These are phyloP conservation scores for Microcyclospora tardicrescens DNA, from an alignment of 2,329 filamentous ascomycete species.

Conservation along the genomic window DNA sequence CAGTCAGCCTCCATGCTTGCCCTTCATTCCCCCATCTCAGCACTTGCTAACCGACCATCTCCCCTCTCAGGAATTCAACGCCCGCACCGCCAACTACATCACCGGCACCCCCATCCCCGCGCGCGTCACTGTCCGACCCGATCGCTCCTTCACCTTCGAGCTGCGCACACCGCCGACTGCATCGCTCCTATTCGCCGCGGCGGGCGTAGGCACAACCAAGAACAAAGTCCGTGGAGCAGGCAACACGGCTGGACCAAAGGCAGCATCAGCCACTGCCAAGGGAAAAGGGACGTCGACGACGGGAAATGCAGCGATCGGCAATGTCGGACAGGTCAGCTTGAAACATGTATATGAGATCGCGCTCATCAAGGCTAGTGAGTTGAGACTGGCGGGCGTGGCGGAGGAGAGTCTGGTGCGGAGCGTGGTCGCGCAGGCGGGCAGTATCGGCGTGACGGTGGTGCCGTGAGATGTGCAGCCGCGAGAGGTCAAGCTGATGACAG, in stretches of 20 bases:
- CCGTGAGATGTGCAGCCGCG: conserved; percentile 20
- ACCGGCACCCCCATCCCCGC: conserved; percentile 79
- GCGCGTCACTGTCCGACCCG: conserved; percentile 79
- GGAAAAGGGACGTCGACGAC: conserved; percentile 23
- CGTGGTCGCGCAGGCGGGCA: conserved; percentile 44
- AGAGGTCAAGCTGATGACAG: too few relatives aligned
- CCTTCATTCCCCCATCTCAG: neutral
- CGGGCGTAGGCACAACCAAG: conserved; percentile 62
- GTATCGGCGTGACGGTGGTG: conserved; percentile 38
- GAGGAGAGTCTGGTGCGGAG: conserved; percentile 71
- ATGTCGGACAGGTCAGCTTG: conserved; percentile 71
- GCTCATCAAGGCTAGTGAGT: conserved; percentile 64
- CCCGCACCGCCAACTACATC: conserved; percentile 72
- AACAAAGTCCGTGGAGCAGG: conserved; percentile 62
- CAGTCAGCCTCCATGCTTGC: conserved; percentile 12
- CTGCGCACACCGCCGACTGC: conserved; percentile 85
- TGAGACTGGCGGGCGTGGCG: conserved; percentile 51
- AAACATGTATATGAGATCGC: conserved; percentile 98
- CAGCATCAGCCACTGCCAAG: conserved; percentile 23
- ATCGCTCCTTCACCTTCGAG: conserved; percentile 87
- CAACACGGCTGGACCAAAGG: conserved; percentile 34
- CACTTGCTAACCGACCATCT: too few relatives aligned
- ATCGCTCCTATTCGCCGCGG: conserved; percentile 73
- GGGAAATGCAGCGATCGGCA: conserved; percentile 56
- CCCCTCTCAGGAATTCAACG: conserved; percentile 75